Evolutionary conservation across 768 basidiomycete species (phyloP).

Genomic region (Harrya chromipes): DNA sequence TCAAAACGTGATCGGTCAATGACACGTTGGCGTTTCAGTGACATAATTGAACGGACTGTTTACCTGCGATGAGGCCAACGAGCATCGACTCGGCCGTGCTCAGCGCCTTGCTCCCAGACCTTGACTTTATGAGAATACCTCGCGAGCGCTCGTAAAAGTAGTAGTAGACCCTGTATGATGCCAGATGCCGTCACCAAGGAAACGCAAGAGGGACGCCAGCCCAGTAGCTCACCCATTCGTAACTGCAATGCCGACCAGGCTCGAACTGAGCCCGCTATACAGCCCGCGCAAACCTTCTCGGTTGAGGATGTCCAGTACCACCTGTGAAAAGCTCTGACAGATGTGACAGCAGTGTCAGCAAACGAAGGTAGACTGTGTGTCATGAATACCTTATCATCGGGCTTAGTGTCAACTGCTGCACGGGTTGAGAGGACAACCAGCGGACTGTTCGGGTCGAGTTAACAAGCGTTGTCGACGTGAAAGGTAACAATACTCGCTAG

Average conservation of each 20-base stretch:
- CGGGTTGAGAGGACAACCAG: constrained; percentile 90
- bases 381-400: constrained; percentile 61
- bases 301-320: constrained; percentile 71
- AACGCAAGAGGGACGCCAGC: constrained; percentile 6
- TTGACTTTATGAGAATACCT: constrained; percentile 51
- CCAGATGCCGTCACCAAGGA: not conserved
- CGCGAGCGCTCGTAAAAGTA: constrained; percentile 82
- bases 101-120: constrained; percentile 63
- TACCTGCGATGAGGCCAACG: constrained; percentile 84
- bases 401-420: constrained; percentile 86
- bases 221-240: constrained; percentile 72
- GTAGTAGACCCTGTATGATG: constrained; percentile 72
- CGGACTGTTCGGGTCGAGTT: constrained; percentile 51
- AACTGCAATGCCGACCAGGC: constrained; percentile 85
- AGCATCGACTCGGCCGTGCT: constrained; percentile 87
- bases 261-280: constrained; percentile 84
- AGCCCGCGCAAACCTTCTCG: constrained; percentile 82
- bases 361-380: not conserved
- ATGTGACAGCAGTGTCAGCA: not conserved
- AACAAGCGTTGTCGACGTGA: not conserved
- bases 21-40: not conserved
- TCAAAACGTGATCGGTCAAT: not conserved
- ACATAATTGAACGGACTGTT: constrained; percentile 2
- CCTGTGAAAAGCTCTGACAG: constrained; percentile 58
- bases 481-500: constrained; percentile 51